Evolutionary conservation across 768 basidiomycete species (phyloP), one percentile per base, ranked within the genome.

Genomic region (Tulasnella sp.): DNA sequence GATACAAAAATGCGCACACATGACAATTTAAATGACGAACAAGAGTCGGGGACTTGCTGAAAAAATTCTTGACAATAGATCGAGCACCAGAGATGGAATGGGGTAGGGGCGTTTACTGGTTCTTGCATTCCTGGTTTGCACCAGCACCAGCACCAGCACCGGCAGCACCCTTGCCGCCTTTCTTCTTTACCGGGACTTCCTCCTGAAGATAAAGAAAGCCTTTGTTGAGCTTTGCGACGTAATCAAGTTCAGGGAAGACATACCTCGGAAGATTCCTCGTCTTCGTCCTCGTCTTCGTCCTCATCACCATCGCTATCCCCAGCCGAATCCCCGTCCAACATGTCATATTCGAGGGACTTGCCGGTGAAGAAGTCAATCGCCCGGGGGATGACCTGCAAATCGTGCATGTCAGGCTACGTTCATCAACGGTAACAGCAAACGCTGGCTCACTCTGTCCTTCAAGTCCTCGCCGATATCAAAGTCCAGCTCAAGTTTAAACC

Each of bases 401-500:
- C 4, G 9, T 41, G 36, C 41, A 26, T 29, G 12, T n/a, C n/a
- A 3, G 40, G 32, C 72, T 47, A 71, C 26, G 16, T 22, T 29
- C 32, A 17, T 22, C 22, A 62, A 1, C 6, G 66, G 40, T 16
- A 44, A 32, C 62, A 63, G 37, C 37, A 59, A 59, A 34, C 3
- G 26, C 19, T 22, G 41, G 79, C 81, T 6, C 67, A 91, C 92
- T 85, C 95, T 92, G 80, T 98, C 96, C 82, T 98, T 98, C 77
- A 98, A 83, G 82, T 98, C 95, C 83, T 98, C 96, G 59, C 96
- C 95, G 77, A 99, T 90, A 83, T 98, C 95, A 79, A 98, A 98
- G 81, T 99, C 96, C 74, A 94, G 84, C 84, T 98, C 96, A 67
- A 99, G 86, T 79, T 92, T 91, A 80, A 90, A 91, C 80, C 98